These are phyloP conservation scores for Dysphania ambrosioides DNA, from an alignment of 148 eudicot species.

Conservation along the genomic window DNA sequence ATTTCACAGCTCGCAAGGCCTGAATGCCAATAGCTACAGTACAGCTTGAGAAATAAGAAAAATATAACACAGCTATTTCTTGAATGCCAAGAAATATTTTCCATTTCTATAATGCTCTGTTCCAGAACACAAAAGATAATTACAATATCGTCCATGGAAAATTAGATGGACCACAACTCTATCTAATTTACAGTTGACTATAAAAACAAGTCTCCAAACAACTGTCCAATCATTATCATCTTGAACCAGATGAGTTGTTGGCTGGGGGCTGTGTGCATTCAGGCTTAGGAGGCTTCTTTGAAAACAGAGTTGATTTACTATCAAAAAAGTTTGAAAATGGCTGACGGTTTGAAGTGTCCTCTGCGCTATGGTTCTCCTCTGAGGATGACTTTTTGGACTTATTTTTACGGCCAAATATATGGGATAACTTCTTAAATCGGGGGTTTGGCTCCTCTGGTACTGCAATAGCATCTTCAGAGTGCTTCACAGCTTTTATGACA, in stretches of 20 bases:
- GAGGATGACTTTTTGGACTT: constrained; percentile 32
- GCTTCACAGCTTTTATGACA: constrained; percentile 46
- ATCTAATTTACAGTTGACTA: constrained; percentile 24
- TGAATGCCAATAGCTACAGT: not conserved
- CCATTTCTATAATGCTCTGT: constrained; percentile 26
- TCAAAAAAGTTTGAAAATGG: constrained; percentile 40
- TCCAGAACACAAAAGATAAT: constrained; percentile 9
- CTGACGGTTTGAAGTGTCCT: constrained; percentile 44
- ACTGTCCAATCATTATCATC: constrained; percentile 55
- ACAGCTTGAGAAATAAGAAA: not conserved
- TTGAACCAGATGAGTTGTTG: constrained; percentile 38
- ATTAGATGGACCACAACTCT: constrained; percentile 20
- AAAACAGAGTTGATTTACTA: constrained; percentile 48
- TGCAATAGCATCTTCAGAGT: constrained; percentile 48
- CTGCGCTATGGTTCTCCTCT: constrained; percentile 37
- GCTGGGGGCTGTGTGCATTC: constrained; percentile 29
- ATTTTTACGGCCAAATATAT: constrained; percentile 60
- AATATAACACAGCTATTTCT: not conserved
- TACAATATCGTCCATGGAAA: constrained; percentile 11
- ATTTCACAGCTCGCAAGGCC: not conserved
- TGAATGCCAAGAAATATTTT: constrained; percentile 20
- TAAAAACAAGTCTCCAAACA: constrained; percentile 20
- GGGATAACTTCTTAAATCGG: constrained; percentile 63
- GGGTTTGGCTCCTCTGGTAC: constrained; percentile 44
- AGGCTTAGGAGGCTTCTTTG: constrained; percentile 78